Percentiles rank a stretch among this genome's conserved stretches.
Evolutionary conservation across 2,329 filamentous ascomycete species (phyloP).

Genomic region (Fusarium pseudoanthophilum): DNA sequence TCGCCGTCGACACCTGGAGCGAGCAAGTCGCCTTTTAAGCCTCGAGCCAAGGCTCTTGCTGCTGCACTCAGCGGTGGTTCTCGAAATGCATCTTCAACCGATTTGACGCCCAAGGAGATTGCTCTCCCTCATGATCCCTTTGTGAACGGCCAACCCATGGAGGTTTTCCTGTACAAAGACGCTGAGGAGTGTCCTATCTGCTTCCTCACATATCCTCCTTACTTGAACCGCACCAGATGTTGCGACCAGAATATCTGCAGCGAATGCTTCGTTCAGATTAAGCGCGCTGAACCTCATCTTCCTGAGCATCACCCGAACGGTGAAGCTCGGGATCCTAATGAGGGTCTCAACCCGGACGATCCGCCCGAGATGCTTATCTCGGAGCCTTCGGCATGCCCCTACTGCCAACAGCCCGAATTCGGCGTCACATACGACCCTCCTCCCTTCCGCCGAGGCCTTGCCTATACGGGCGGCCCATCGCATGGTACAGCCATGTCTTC

Average conservation of each 20-base stretch:
- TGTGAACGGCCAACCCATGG: conserved; percentile 93
- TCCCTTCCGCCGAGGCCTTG: conserved; percentile 84
- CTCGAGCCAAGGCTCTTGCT: conserved; percentile 88
- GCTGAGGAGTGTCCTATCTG: conserved; percentile 94
- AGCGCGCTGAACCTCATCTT: conserved; percentile 89
- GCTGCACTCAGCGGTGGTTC: conserved; percentile 80
- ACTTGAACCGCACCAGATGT: conserved; percentile 92
- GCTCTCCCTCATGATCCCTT: conserved; percentile 83
- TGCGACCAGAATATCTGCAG: conserved; percentile 98
- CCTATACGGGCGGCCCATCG: conserved; percentile 63
- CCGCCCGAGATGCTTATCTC: conserved; percentile 78
- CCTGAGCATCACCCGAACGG: conserved; percentile 77
- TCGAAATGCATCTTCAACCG: conserved; percentile 76
- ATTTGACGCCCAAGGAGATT: conserved; percentile 81
- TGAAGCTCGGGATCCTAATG: conserved; percentile 50
- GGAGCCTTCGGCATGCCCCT: conserved; percentile 91
- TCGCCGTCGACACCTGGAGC: conserved; percentile 57
- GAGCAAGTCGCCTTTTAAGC: conserved; percentile 72
- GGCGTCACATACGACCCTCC: conserved; percentile 95
- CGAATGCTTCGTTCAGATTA: conserved; percentile 99
- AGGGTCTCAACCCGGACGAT: conserved; percentile 58
- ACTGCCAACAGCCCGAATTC: conserved; percentile 94
- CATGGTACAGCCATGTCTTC: conserved; percentile 83
- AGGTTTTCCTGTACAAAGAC: conserved; percentile 94
- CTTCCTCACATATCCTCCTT: conserved; percentile 94